Percentiles rank a stretch among this genome's conserved stretches.
Conservation (phyloP, 768 basidiomycete species). For the Lactifluus piperatus region DNA sequence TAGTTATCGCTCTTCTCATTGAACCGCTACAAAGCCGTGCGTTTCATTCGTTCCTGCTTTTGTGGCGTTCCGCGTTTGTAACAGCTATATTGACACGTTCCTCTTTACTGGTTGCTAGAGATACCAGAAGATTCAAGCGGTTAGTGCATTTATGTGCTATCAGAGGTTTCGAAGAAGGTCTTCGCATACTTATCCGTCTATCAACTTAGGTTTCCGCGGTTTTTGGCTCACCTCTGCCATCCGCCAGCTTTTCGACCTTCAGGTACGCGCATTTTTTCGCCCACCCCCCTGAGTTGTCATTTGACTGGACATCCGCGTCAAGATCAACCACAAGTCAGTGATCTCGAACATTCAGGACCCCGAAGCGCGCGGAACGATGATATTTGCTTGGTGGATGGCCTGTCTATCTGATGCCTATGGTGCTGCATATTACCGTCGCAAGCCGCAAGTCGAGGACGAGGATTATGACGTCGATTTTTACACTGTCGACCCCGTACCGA, state of each 20-base stretch:
- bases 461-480: slow-evolving; percentile 90
- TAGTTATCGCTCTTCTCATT: slow-evolving; percentile 72
- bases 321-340: slow-evolving; percentile 83
- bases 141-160: slow-evolving; percentile 26
- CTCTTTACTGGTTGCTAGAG: slow-evolving; percentile 36
- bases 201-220: slow-evolving; percentile 60
- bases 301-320: neutral
- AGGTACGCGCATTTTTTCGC: slow-evolving; percentile 34
- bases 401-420: slow-evolving; percentile 78
- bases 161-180: slow-evolving; percentile 4
- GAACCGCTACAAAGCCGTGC: slow-evolving; percentile 84
- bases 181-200: slow-evolving; percentile 8
- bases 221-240: slow-evolving; percentile 79
- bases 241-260: slow-evolving; percentile 68
- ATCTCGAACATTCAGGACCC: slow-evolving; percentile 64
- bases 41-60: slow-evolving; percentile 28
- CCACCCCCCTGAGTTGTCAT: neutral
- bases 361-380: slow-evolving; percentile 75
- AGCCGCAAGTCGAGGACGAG: slow-evolving; percentile 70
- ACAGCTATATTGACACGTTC: slow-evolving; percentile 2
- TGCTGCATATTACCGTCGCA: slow-evolving; percentile 75
- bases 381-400: slow-evolving; percentile 93
- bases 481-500: slow-evolving; percentile 52
- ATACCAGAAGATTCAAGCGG: slow-evolving; percentile 64
- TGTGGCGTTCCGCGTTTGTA: neutral